Conservation (phyloP, 2,329 filamentous ascomycete genomes). For the Ophiostoma triangulosporum region DNA sequence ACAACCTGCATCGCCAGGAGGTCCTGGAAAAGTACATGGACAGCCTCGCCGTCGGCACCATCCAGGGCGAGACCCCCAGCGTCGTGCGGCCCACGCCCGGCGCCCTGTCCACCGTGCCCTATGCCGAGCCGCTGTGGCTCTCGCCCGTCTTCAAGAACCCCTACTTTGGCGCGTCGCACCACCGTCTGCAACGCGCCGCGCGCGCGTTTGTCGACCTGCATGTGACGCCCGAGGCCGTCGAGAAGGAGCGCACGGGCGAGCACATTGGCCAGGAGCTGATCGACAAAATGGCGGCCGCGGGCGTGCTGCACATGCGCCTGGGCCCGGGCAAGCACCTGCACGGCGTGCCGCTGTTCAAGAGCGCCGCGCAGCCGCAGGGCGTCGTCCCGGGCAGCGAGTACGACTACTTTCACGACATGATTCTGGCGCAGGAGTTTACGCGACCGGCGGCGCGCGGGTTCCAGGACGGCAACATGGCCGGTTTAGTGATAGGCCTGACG, state of each 20-base stretch:
- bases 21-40: conserved; percentile 68
- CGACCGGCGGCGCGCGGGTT: conserved; percentile 65
- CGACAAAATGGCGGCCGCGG: conserved; percentile 60
- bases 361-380: conserved; percentile 29
- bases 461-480: conserved; percentile 75
- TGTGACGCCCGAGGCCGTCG: conserved; percentile 59
- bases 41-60: conserved; percentile 59
- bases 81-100: conserved; percentile 57
- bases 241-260: conserved; percentile 60
- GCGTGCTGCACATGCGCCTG: conserved; percentile 68
- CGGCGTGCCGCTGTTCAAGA: conserved; percentile 46
- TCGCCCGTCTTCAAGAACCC: conserved; percentile 55
- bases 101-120: conserved; percentile 64
- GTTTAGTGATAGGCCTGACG: conserved; percentile 71
- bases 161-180: conserved; percentile 68
- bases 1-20: conserved; percentile 85
- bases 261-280: conserved; percentile 61
- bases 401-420: conserved; percentile 76
- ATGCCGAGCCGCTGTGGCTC: conserved; percentile 76
- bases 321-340: conserved; percentile 74
- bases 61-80: conserved; percentile 62
- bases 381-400: conserved; percentile 66
- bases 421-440: conserved; percentile 59
- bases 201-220: conserved; percentile 60
- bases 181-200: conserved; percentile 52